phyloP scores from a whole-genome alignment of 73 alveolate genomes.

The Paramecium primaurelia region DNA sequence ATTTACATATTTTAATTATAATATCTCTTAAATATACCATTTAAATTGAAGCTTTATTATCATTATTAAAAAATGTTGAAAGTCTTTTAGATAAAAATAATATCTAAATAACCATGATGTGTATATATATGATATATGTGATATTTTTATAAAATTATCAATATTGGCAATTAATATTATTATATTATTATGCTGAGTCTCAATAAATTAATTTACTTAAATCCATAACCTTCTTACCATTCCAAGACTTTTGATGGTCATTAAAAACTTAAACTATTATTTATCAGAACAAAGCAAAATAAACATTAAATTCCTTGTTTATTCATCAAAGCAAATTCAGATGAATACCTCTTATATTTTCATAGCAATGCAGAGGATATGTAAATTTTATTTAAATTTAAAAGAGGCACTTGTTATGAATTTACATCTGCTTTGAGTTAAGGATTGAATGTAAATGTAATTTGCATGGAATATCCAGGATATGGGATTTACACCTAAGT shows the following conservation, averaged over 20 bases:
- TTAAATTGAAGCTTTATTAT: too few relatives aligned
- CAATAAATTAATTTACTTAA: background rate
- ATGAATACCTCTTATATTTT: conserved; percentile 70
- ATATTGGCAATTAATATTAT: background rate
- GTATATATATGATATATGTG: background rate
- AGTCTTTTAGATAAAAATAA: too few relatives aligned
- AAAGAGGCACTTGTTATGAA: conserved; percentile 75
- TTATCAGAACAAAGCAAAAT: background rate
- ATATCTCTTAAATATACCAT: too few relatives aligned
- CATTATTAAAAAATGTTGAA: too few relatives aligned
- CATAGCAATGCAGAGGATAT: conserved; percentile 97
- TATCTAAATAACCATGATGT: background rate
- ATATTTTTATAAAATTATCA: background rate
- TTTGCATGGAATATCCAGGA: conserved; percentile 93
- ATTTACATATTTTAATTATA: too few relatives aligned
- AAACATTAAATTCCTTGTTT: conserved; percentile 28
- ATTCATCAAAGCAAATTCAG: background rate
- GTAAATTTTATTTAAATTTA: background rate
- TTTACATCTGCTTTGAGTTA: conserved; percentile 71
- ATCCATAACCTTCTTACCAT: background rate
- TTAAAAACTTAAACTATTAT: background rate
- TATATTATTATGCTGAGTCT: background rate
- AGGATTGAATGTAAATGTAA: conserved; percentile 76
- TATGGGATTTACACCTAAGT: conserved; percentile 80
- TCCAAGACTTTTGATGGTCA: background rate